phyloP scores from a whole-genome alignment of 1,284 basidiomycete genomes.

The Bjerkandera adusta region DNA sequence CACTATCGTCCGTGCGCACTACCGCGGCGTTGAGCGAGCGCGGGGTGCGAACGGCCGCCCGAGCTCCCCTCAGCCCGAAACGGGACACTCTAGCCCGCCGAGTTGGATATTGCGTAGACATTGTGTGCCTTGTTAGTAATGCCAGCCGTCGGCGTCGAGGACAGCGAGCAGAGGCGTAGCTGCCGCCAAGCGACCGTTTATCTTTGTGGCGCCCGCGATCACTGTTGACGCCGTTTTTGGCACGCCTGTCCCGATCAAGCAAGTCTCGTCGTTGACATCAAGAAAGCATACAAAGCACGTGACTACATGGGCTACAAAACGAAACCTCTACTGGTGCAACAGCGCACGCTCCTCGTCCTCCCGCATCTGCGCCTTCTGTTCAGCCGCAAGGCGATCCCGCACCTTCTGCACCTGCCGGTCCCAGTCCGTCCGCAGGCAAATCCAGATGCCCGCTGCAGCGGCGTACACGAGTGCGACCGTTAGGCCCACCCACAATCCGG shows the following conservation, averaged over 20 bases:
- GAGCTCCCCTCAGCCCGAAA: too few relatives aligned
- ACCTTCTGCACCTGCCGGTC: constrained; percentile 59
- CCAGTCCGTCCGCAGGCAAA: constrained; percentile 64
- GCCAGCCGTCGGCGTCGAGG: too few relatives aligned
- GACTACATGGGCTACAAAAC: neutral
- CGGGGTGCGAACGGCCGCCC: too few relatives aligned
- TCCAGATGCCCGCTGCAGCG: constrained; percentile 43
- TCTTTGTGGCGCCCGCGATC: neutral
- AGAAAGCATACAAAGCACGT: neutral
- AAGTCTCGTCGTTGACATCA: neutral
- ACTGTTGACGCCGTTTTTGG: neutral
- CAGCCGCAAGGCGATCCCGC: constrained; percentile 41
- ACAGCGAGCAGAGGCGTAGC: neutral
- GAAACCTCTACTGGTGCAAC: neutral
- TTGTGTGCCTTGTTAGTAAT: too few relatives aligned
- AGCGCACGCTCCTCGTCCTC: constrained; percentile 12
- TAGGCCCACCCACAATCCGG: constrained; percentile 68
- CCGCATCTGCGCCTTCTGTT: constrained; percentile 17
- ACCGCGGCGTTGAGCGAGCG: too few relatives aligned
- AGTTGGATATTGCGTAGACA: too few relatives aligned
- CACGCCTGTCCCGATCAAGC: neutral
- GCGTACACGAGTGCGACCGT: constrained; percentile 59
- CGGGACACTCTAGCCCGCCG: too few relatives aligned
- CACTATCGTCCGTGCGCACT: too few relatives aligned
- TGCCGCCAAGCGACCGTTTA: too few relatives aligned